These are phyloP conservation scores for Turritis glabra DNA, from an alignment of 345 rosid genomes.

Conservation along the genomic window DNA sequence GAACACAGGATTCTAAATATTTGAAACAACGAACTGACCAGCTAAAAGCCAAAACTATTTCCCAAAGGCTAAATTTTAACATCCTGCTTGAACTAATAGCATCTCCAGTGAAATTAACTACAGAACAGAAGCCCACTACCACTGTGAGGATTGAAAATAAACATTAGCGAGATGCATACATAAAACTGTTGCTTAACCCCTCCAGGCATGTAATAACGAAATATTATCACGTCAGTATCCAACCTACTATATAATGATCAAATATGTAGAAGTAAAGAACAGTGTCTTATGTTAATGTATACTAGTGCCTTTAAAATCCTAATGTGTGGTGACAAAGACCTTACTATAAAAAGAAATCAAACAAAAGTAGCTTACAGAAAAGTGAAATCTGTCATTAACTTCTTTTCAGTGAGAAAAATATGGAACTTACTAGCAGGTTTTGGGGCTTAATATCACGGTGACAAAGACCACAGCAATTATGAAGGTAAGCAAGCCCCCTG, in stretches of 20 bases:
- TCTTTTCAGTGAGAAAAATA: not conserved
- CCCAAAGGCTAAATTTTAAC: not conserved
- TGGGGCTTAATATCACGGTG: slow-evolving; percentile 92
- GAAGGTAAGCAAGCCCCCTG: slow-evolving; percentile 84
- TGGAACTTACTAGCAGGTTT: slow-evolving; percentile 63
- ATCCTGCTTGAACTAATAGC: not conserved
- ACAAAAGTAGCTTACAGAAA: not conserved
- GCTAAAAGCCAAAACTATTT: not conserved
- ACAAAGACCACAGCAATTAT: slow-evolving; percentile 77
- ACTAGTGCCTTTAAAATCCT: not conserved
- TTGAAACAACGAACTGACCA: not conserved
- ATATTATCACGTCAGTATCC: not conserved
- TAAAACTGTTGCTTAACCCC: not conserved
- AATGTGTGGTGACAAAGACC: not conserved
- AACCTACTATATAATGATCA: not conserved
- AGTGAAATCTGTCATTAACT: not conserved
- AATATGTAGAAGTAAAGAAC: not conserved
- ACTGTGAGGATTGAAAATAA: not conserved
- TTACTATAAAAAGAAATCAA: not conserved
- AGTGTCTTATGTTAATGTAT: not conserved
- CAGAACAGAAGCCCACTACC: not conserved
- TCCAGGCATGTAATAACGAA: not conserved
- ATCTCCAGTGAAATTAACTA: not conserved
- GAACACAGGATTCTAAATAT: not conserved
- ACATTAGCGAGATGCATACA: not conserved